Evolutionary conservation across 768 basidiomycete genomes (phyloP).

Genomic region (Amanita brunnescens): DNA sequence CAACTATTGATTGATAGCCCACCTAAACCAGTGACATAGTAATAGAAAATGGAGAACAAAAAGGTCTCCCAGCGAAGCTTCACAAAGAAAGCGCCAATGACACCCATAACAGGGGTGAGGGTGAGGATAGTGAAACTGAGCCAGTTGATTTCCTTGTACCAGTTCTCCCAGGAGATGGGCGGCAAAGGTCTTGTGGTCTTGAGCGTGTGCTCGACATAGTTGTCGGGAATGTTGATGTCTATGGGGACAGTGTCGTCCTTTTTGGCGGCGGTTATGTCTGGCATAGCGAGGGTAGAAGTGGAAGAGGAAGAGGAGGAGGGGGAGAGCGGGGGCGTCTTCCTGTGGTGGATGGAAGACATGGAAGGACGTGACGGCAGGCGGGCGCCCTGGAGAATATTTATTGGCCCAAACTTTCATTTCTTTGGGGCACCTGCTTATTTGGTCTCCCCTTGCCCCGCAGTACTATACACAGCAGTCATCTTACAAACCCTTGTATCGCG

Average conservation of each 20-base stretch:
- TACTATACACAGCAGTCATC: no score
- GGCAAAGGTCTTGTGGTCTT: conserved; percentile 60
- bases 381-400: neutral
- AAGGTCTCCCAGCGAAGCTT: conserved; percentile 66
- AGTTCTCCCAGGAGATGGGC: conserved; percentile 54
- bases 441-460: no score
- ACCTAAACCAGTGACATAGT: conserved; percentile 60
- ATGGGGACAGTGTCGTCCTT: conserved; percentile 20
- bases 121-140: conserved; percentile 67
- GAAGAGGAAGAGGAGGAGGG: conserved; percentile 4
- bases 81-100: conserved; percentile 64
- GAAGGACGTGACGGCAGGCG: no score
- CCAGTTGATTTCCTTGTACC: conserved; percentile 62
- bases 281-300: neutral
- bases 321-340: neutral
- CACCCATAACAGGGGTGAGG: conserved; percentile 62
- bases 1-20: conserved; percentile 17
- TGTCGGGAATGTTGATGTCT: conserved; percentile 65
- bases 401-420: conserved; percentile 8
- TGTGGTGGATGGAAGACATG: neutral
- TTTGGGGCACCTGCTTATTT: conserved; percentile 6
- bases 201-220: conserved; percentile 74
- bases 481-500: no score
- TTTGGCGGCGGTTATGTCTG: neutral
- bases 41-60: conserved; percentile 34